Evolutionary conservation across 352 stramenopile species (phyloP).

Genomic region (Phytophthora macrochlamydospora): DNA sequence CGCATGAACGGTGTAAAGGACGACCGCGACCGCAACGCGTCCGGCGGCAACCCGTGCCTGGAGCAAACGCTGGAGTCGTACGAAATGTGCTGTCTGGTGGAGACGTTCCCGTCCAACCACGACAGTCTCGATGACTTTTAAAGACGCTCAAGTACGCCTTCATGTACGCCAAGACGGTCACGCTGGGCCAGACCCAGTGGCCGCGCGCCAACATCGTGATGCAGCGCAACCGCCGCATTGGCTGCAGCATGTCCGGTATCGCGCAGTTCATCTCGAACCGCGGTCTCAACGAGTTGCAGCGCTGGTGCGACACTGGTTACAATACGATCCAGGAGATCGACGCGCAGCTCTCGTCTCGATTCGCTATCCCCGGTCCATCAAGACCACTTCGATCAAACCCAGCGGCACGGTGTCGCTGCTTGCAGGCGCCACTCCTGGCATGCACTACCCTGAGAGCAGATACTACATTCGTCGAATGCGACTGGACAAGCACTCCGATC

Average conservation of each 20-base stretch:
- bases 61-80: conserved; percentile 93
- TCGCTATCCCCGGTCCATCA: conserved; percentile 91
- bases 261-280: conserved; percentile 90
- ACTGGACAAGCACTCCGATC: conserved; percentile 79
- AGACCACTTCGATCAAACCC: conserved; percentile 93
- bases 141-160: conserved; percentile 89
- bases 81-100: conserved; percentile 95
- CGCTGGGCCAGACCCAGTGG: conserved; percentile 92
- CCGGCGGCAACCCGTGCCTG: conserved; percentile 92
- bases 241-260: conserved; percentile 92
- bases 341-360: conserved; percentile 61
- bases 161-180: conserved; percentile 96
- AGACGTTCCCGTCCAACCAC: conserved; percentile 92
- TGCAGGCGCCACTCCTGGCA: conserved; percentile 91
- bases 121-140: conserved; percentile 87
- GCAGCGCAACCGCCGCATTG: conserved; percentile 92
- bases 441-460: conserved; percentile 93
- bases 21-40: conserved; percentile 78
- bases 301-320: conserved; percentile 91
- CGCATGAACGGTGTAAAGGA: conserved; percentile 90
- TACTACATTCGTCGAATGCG: conserved; percentile 94
- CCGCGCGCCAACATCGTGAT: conserved; percentile 92
- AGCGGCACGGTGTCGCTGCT: conserved; percentile 93
- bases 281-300: conserved; percentile 81
- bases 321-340: conserved; percentile 79